Evolutionary conservation across 73 alveolate genomes (phyloP).

Genomic region (Blepharisma stoltei): DNA sequence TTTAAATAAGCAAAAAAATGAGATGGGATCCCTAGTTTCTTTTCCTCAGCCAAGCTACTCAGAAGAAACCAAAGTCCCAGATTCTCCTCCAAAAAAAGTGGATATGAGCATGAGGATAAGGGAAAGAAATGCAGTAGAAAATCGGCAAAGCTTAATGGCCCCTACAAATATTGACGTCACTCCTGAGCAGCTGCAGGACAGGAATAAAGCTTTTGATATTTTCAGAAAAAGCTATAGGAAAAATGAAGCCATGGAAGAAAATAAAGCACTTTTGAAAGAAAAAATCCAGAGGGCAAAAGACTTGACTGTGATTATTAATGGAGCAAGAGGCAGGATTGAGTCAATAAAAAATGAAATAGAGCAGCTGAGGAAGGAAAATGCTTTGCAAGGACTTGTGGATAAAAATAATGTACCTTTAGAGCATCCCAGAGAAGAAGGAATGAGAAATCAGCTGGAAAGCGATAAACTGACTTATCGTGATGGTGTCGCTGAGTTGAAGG

Average conservation of each 20-base stretch:
- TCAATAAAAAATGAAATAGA: slow-evolving; percentile 59
- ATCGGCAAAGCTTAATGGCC: background rate
- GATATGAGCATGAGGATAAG: slow-evolving; percentile 33
- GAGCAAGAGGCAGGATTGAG: slow-evolving; percentile 60
- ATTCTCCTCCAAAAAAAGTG: background rate
- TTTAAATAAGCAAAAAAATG: slow-evolving; percentile 61
- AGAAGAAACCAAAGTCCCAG: slow-evolving; percentile 28
- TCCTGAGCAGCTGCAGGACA: slow-evolving; percentile 68
- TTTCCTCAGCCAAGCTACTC: slow-evolving; percentile 32
- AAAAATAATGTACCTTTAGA: slow-evolving; percentile 58
- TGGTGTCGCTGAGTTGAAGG: slow-evolving; percentile 59
- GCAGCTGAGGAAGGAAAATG: slow-evolving; percentile 75
- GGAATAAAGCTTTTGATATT: slow-evolving; percentile 74
- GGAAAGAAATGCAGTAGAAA: slow-evolving; percentile 35
- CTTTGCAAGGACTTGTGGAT: slow-evolving; percentile 73
- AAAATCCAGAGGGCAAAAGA: slow-evolving; percentile 63
- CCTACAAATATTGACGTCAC: slow-evolving; percentile 35
- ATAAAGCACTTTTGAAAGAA: slow-evolving; percentile 54
- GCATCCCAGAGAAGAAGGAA: slow-evolving; percentile 58
- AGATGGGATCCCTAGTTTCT: slow-evolving; percentile 26
- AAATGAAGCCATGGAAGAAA: slow-evolving; percentile 82
- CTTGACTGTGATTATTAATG: slow-evolving; percentile 62
- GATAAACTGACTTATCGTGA: slow-evolving; percentile 47
- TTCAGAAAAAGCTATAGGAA: slow-evolving; percentile 82
- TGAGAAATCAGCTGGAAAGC: slow-evolving; percentile 45